Base-by-base conservation (phyloP, 495 filamentous ascomycete genomes). In the Xylona heveae region DNA sequence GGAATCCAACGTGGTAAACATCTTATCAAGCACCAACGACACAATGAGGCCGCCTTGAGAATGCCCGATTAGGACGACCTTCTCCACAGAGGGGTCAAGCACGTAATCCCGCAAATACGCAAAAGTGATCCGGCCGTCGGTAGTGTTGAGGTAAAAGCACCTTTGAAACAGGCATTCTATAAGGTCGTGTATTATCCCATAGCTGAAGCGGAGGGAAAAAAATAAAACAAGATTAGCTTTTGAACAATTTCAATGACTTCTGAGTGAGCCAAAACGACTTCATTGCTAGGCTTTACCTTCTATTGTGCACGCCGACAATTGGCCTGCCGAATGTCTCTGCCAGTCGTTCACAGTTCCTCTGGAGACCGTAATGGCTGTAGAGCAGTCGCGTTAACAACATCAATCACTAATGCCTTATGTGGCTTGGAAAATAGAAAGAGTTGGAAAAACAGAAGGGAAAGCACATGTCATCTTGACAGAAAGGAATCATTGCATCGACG, bases 11-110 rank as follows among this genome's bases (percentile, higher is more conserved):
- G 85, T 79, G 41, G 72, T 66, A 5, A 85, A 58, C 6, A 92
- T 62, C 66, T 73, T 77, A 56, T 92, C 82, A 1, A 85, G 44
- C 7, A 81, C 68, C 32, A 83, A 49, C 1, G 70, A 61, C 4
- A 72, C 66, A 47, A 84, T 71, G 36, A 90, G 78, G 10, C 66
- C 82, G 2, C 82, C 82, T 47, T 90, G 81, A 13, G 71, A 78
- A 47, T 92, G 82, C 19, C 79, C 57, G 28, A 90, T 65, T 15
- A 90, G 60, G 33, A 90, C 57, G 9, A 88, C 66, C 41, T 80
- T 85, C 15, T 65, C 62, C 41, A 71, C 66, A 12, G 59, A 42
- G 0, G 58, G 62, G 29, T 68, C 53, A 37, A 67, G 60, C 15
- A 79, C 55, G 12, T 55, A 54, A 12, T 58, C 49, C 42, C 77